Conservation (phyloP, 108 stramenopile species). For the Hondaea fermentalgiana region DNA sequence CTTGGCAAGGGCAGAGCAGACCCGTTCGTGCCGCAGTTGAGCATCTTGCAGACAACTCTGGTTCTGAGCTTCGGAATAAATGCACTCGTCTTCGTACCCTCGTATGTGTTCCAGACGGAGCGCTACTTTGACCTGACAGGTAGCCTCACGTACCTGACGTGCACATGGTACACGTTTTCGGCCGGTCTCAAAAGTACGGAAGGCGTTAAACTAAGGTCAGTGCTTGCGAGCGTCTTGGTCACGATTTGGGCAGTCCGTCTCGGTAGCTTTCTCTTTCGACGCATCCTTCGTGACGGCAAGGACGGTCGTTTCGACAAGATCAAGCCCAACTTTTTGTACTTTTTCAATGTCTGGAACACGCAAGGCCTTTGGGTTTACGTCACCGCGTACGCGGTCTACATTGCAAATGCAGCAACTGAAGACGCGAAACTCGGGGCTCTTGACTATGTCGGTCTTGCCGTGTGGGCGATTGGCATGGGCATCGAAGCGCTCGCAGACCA, state of each 20-base stretch:
- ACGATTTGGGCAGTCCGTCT: slow-evolving; percentile 15
- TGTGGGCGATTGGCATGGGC: slow-evolving; percentile 13
- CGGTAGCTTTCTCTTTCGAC: slow-evolving; percentile 19
- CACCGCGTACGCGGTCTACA: slow-evolving; percentile 15
- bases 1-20: neutral
- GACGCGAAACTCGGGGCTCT: neutral
- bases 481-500: slow-evolving; percentile 27
- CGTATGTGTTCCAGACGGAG: slow-evolving; percentile 6
- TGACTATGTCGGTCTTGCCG: neutral
- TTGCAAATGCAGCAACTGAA: neutral
- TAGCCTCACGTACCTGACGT: neutral
- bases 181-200: neutral
- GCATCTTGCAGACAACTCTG: neutral
- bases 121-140: slow-evolving; percentile 17
- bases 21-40: neutral
- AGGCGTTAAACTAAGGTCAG: neutral
- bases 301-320: slow-evolving; percentile 24
- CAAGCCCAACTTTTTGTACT: neutral
- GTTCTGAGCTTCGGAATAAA: neutral
- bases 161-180: neutral
- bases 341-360: slow-evolving; percentile 21
- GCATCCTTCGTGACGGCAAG: slow-evolving; percentile 19
- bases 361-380: slow-evolving; percentile 25
- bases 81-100: neutral
- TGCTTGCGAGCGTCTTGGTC: neutral